These are phyloP conservation scores for Phytophthora europaea DNA, from an alignment of 352 stramenopile genomes.

Conservation along the genomic window DNA sequence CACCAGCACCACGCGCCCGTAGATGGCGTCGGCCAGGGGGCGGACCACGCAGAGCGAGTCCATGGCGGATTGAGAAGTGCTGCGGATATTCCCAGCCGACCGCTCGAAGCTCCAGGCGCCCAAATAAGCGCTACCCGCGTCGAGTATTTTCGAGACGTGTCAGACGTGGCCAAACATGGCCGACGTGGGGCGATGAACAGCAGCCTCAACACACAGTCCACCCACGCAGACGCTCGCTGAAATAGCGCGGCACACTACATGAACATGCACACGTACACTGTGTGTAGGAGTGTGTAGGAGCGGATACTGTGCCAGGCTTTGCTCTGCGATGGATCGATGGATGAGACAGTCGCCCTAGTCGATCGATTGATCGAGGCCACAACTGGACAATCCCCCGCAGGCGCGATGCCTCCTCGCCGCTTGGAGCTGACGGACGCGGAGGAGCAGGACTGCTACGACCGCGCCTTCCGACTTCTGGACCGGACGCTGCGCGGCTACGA, in stretches of 20 bases:
- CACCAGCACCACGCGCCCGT: slow-evolving; percentile 59
- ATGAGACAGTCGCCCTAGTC: too few relatives aligned
- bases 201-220: slow-evolving; percentile 7
- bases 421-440: slow-evolving; percentile 15
- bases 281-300: background rate
- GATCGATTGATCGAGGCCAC: background rate
- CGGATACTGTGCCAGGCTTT: background rate
- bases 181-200: slow-evolving; percentile 3
- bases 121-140: slow-evolving; percentile 12
- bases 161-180: slow-evolving; percentile 7
- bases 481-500: slow-evolving; percentile 43
- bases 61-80: slow-evolving; percentile 33
- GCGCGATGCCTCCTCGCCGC: too few relatives aligned
- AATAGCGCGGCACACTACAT: too few relatives aligned
- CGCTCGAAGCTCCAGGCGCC: background rate
- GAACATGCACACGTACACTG: too few relatives aligned
- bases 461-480: slow-evolving; percentile 30
- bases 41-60: slow-evolving; percentile 57
- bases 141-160: slow-evolving; percentile 10
- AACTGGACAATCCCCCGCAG: background rate
- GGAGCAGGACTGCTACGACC: slow-evolving; percentile 29
- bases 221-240: slow-evolving; percentile 4
- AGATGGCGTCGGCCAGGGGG: slow-evolving; percentile 62
- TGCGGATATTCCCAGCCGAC: background rate
- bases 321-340: background rate